These are phyloP conservation scores for Trametes cubensis DNA, from an alignment of 768 basidiomycete genomes.

Conservation along the genomic window DNA sequence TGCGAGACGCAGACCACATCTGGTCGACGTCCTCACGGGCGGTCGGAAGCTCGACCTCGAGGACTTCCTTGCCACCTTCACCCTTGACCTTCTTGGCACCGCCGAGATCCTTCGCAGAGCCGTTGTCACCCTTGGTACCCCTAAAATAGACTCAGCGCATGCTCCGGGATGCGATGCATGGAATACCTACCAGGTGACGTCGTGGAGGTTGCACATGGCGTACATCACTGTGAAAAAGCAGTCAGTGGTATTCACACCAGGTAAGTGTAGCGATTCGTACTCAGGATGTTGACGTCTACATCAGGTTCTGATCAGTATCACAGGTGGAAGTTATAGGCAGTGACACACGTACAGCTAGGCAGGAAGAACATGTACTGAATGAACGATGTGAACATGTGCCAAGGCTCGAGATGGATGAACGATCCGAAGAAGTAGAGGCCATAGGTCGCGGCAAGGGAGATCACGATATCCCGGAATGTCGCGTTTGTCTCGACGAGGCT, in stretches of 20 bases:
- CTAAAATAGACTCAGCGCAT: constrained; percentile 30
- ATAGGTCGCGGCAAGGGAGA: constrained; percentile 77
- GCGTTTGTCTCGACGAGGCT: constrained; percentile 65
- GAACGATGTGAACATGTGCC: constrained; percentile 97
- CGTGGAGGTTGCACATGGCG: constrained; percentile 91
- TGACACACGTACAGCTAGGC: constrained; percentile 58
- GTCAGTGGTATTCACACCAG: constrained; percentile 1
- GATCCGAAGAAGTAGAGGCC: constrained; percentile 85
- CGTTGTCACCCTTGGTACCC: constrained; percentile 95
- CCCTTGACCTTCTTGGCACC: constrained; percentile 88
- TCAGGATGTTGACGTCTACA: constrained; percentile 78
- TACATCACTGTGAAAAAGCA: constrained; percentile 67
- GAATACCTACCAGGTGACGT: constrained; percentile 68
- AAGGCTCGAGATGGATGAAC: constrained; percentile 89
- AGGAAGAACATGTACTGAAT: constrained; percentile 90
- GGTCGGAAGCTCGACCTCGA: constrained; percentile 85
- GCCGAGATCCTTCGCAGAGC: constrained; percentile 84
- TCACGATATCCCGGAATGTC: constrained; percentile 82
- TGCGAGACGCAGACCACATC: constrained; percentile 78
- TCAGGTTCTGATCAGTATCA: constrained; percentile 17
- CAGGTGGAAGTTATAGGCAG: not conserved
- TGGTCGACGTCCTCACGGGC: constrained; percentile 86
- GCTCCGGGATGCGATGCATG: not conserved
- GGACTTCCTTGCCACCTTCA: constrained; percentile 81
- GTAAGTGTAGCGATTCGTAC: constrained; percentile 36